Evolutionary conservation across 768 basidiomycete genomes (phyloP).

Genomic region (Suillus decipiens): DNA sequence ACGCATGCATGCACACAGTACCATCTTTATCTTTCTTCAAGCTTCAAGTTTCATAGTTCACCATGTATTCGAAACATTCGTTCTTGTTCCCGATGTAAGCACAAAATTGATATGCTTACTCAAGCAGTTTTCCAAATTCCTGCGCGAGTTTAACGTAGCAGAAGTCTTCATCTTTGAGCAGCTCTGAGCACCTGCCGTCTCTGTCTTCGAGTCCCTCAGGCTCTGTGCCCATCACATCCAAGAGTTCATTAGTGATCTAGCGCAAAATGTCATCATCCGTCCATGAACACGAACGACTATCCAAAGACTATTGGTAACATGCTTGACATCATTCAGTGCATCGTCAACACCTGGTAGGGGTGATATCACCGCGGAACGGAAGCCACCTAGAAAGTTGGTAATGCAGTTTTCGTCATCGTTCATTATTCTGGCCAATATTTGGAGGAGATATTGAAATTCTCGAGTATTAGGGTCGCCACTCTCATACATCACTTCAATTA

Average conservation of each 20-base stretch:
- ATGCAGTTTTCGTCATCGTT: conserved; percentile 7
- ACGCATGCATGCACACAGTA: too few species aligned
- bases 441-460: conserved; percentile 18
- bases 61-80: too few species aligned
- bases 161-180: neutral
- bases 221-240: neutral
- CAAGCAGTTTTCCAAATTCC: neutral
- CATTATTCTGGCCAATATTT: conserved; percentile 28
- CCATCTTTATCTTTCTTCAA: too few species aligned
- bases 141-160: neutral
- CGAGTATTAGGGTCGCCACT: conserved; percentile 13
- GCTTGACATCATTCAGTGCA: neutral
- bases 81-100: too few species aligned
- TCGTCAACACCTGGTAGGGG: neutral
- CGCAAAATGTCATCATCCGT: neutral
- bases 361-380: conserved; percentile 9
- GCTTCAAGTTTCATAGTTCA: too few species aligned
- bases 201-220: neutral
- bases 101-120: neutral
- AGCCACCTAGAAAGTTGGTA: conserved; percentile 5
- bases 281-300: too few species aligned
- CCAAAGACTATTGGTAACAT: neutral
- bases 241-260: neutral
- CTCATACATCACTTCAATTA: conserved; percentile 28
- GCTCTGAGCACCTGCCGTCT: too few species aligned